Evolutionary conservation across 257 asterid species (phyloP), one percentile per base, ranked within the genome.

Genomic region (Salvia rosmarinus): DNA sequence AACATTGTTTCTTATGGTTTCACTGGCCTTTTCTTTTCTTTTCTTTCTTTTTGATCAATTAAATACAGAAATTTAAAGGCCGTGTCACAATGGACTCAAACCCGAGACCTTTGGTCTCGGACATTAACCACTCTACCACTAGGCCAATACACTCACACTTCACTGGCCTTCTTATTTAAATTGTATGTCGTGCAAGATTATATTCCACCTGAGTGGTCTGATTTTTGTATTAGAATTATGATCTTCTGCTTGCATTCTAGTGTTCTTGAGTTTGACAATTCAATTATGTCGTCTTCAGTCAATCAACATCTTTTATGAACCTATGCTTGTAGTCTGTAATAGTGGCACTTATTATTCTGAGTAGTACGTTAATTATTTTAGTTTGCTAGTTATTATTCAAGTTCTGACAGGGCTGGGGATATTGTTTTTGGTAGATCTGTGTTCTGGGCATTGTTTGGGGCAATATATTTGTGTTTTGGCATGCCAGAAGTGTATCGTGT

Each of bases 391-490:
- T 52, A 4, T 21, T 71, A 8, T 64, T 43, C 60, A 8, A 44
- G 62, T 42, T 46, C 61, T 78, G 73, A 72, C 30, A 30, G 9
- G 54, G 37, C 30, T 12, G 10, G 20, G 56, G 66, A 67, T 75
- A 34, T 71, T 74, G 17, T 68, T 50, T 50, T 44, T 80, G 75
- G 49, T 89, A 95, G 99, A 77, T 90, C 97, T 50, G 98, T 95
- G 25, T 89, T 95, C 76, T 95, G 97, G 99, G 98, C 98, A 44
- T 82, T 95, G 83, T 95, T 95, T 87, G 99, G 98, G 63, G 97
- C 98, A 76, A 91, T 95, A 74, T 91, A 95, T 79, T 77, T 95
- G 84, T 95, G 99, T 76, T 95, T 89, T 81, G 98, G 99, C 69
- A 83, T 91, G 92, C 97, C 99, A 25, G 99, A 95, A 84, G 98